Evolutionary conservation across 805 yeast species (phyloP).

Genomic region (Lipomyces mesembrius): DNA sequence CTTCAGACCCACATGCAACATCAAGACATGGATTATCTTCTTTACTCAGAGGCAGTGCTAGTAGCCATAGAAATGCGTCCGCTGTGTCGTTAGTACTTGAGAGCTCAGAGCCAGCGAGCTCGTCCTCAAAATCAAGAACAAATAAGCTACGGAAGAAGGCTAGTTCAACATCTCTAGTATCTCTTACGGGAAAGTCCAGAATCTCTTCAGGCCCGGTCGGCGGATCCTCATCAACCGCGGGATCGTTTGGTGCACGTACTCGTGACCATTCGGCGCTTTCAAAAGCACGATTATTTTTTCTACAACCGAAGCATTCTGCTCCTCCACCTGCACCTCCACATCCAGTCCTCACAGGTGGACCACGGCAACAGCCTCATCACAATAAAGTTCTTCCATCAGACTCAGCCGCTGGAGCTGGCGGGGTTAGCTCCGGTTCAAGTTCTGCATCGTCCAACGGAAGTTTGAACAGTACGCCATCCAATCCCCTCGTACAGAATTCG

Average conservation of each 20-base stretch:
- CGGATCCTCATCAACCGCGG: conserved; percentile 12
- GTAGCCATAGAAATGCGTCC: conserved; percentile 21
- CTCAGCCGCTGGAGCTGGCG: not conserved
- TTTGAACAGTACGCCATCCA: conserved; percentile 22
- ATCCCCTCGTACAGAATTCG: conserved; percentile 1
- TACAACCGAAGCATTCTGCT: conserved; percentile 15
- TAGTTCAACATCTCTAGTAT: conserved; percentile 25
- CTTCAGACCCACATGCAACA: conserved; percentile 2
- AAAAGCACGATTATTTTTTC: conserved; percentile 28
- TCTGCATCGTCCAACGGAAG: conserved; percentile 28
- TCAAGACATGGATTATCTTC: conserved; percentile 12
- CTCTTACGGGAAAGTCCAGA: conserved; percentile 19
- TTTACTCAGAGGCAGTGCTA: conserved; percentile 13
- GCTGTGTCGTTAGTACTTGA: conserved; percentile 24
- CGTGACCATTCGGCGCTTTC: conserved; percentile 11
- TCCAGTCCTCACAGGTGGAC: conserved; percentile 33
- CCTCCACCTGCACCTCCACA: conserved; percentile 14
- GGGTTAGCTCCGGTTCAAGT: conserved; percentile 25
- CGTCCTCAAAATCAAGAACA: conserved; percentile 8
- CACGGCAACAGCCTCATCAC: conserved; percentile 20
- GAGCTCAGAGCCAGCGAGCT: conserved; percentile 5
- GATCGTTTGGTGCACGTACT: conserved; percentile 13
- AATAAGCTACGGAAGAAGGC: conserved; percentile 23
- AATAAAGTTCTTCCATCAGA: conserved; percentile 15
- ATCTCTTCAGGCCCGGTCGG: not conserved